These are phyloP conservation scores for Amanita phalloides DNA, from an alignment of 768 basidiomycete genomes.

Conservation along the genomic window DNA sequence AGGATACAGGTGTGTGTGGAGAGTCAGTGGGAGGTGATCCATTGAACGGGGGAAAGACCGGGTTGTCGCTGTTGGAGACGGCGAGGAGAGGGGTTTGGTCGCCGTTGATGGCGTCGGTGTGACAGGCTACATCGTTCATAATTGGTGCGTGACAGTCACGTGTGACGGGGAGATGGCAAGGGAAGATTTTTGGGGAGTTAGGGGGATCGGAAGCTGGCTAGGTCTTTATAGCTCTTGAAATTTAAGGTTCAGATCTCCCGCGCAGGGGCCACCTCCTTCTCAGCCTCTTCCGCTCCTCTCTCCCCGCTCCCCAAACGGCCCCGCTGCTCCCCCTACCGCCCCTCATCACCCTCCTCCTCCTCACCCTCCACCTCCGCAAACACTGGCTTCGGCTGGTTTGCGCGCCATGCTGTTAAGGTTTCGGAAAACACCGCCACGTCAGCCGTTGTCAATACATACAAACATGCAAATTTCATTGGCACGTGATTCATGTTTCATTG, in stretches of 20 bases:
- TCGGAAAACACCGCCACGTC: slow-evolving; percentile 56
- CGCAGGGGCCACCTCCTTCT: slow-evolving; percentile 54
- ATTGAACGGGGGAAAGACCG: slow-evolving; percentile 20
- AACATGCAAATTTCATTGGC: slow-evolving; percentile 20
- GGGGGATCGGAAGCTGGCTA: slow-evolving; percentile 57
- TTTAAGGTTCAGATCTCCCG: slow-evolving; percentile 80
- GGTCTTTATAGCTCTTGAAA: slow-evolving; percentile 74
- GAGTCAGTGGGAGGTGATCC: slow-evolving; percentile 37
- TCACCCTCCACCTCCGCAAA: slow-evolving; percentile 60
- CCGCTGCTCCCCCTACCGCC: slow-evolving; percentile 12
- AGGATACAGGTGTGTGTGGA: slow-evolving; percentile 51
- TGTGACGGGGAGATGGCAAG: slow-evolving; percentile 41
- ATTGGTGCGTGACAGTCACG: slow-evolving; percentile 71
- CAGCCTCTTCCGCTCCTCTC: slow-evolving; percentile 19
- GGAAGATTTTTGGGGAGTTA: slow-evolving; percentile 71
- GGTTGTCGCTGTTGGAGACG: slow-evolving; percentile 30
- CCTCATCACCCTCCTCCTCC: slow-evolving; percentile 39
- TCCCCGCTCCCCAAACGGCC: slow-evolving; percentile 10
- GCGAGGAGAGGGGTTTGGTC: slow-evolving; percentile 17
- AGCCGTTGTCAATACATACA: slow-evolving; percentile 36
- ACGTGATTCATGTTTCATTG: slow-evolving; percentile 16
- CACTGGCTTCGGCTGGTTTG: slow-evolving; percentile 80
- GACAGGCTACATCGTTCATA: slow-evolving; percentile 48
- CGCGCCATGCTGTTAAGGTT: slow-evolving; percentile 68
- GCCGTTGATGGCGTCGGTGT: slow-evolving; percentile 20